Evolutionary conservation across 805 yeast species (phyloP).

Genomic region (Zygotorulaspora chibaensis): DNA sequence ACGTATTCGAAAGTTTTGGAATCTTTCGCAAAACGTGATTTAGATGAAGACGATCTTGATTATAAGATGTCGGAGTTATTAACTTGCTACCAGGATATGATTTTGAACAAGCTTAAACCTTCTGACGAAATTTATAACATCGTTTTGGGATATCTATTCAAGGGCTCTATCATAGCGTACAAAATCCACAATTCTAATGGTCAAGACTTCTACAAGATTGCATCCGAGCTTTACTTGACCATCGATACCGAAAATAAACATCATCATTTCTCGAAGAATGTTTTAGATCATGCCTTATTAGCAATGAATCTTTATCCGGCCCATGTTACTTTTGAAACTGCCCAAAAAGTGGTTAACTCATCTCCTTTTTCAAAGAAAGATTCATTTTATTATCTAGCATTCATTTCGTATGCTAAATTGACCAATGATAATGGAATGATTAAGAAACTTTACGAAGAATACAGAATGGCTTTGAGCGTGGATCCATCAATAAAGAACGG

Average conservation of each 20-base stretch:
- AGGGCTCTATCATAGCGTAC: constrained; percentile 44
- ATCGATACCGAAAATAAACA: constrained; percentile 39
- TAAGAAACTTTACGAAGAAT: constrained; percentile 39
- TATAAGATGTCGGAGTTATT: constrained; percentile 57
- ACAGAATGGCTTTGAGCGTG: constrained; percentile 23
- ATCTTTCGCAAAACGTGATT: constrained; percentile 49
- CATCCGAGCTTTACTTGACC: constrained; percentile 44
- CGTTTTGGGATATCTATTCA: constrained; percentile 47
- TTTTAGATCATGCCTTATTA: constrained; percentile 43
- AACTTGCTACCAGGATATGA: constrained; percentile 64
- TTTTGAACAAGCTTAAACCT: constrained; percentile 54
- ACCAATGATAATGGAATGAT: constrained; percentile 39
- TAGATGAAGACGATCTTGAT: constrained; percentile 52
- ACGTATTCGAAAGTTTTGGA: constrained; percentile 51
- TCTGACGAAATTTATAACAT: constrained; percentile 49
- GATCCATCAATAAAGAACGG: constrained; percentile 26
- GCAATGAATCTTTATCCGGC: constrained; percentile 43
- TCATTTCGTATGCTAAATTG: constrained; percentile 39
- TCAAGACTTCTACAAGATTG: constrained; percentile 47
- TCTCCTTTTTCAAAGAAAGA: constrained; percentile 27
- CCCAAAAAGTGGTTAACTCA: constrained; percentile 30
- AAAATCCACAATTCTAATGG: constrained; percentile 39
- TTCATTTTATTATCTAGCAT: constrained; percentile 38
- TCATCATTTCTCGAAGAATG: constrained; percentile 41
- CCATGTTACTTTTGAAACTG: constrained; percentile 32